Evolutionary conservation across 2,329 filamentous ascomycete species (phyloP).

Genomic region (Cordyceps cateniannulata): DNA sequence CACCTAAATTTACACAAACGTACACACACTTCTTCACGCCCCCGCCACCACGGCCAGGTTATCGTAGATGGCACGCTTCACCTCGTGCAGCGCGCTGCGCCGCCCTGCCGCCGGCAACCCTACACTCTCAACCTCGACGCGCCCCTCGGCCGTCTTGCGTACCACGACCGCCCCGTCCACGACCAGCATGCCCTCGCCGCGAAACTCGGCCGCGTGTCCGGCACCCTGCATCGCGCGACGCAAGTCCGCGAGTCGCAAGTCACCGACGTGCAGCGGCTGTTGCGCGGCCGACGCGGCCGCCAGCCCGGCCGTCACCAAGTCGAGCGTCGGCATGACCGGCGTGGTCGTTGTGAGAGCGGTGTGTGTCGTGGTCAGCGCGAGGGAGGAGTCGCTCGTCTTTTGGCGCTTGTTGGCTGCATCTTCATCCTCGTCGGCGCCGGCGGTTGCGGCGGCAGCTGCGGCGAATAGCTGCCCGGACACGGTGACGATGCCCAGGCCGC

Average conservation of each 20-base stretch:
- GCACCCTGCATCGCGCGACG: conserved; percentile 74
- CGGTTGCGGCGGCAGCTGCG: conserved; percentile 21
- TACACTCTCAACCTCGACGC: conserved; percentile 79
- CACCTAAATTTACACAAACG: not conserved
- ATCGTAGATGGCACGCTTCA: conserved; percentile 88
- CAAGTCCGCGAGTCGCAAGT: conserved; percentile 82
- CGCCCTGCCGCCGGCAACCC: conserved; percentile 36
- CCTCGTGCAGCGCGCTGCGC: conserved; percentile 71
- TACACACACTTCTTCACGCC: conserved; percentile 33
- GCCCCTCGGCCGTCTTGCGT: conserved; percentile 78
- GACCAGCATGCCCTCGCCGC: conserved; percentile 84
- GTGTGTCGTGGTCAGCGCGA: conserved; percentile 16
- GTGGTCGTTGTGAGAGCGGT: not conserved
- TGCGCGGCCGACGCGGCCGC: conserved; percentile 65
- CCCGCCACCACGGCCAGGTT: conserved; percentile 86
- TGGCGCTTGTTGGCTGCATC: conserved; percentile 41
- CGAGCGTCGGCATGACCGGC: conserved; percentile 40
- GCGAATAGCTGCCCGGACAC: conserved; percentile 64
- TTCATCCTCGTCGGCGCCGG: conserved; percentile 46
- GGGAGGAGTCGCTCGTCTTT: conserved; percentile 35
- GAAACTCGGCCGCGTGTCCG: conserved; percentile 85
- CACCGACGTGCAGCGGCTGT: conserved; percentile 89
- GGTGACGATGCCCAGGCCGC: conserved; percentile 85
- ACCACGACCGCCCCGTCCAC: conserved; percentile 86
- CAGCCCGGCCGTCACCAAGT: conserved; percentile 51